A percentile compares a stretch with the other conserved stretches of the same genome.
These are phyloP conservation scores for Pilatotrama ljubarskyi DNA, from an alignment of 768 basidiomycete genomes.

Conservation along the genomic window DNA sequence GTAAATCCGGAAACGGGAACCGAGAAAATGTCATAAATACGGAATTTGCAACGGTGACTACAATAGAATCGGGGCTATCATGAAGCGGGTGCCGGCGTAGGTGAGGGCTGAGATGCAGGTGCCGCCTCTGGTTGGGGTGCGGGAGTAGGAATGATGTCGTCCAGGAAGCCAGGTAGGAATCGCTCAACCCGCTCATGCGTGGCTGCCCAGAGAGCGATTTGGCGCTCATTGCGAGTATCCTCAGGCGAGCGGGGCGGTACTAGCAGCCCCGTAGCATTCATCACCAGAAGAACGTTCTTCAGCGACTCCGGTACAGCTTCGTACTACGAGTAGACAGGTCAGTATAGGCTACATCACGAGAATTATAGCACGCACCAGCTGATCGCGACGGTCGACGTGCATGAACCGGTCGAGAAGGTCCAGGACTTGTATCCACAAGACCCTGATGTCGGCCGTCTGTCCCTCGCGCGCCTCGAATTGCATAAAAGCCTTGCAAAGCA, in stretches of 20 bases:
- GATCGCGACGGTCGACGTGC: constrained; percentile 81
- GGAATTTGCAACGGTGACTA: constrained; percentile 10
- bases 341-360: neutral
- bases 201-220: constrained; percentile 76
- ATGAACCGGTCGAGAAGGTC: constrained; percentile 89
- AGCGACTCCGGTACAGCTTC: constrained; percentile 96
- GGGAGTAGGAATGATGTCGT: constrained; percentile 59
- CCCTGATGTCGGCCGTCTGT: constrained; percentile 60
- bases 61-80: neutral
- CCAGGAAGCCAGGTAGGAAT: constrained; percentile 89
- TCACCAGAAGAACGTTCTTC: constrained; percentile 94
- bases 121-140: constrained; percentile 18
- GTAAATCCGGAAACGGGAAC: neutral
- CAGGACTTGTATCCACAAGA: constrained; percentile 87
- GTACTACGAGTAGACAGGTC: constrained; percentile 50
- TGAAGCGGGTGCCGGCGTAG: neutral
- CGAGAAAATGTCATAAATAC: constrained; percentile 12
- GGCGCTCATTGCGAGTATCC: constrained; percentile 57
- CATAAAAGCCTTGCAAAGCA: constrained; percentile 95
- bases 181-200: constrained; percentile 87
- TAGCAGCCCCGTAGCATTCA: constrained; percentile 87
- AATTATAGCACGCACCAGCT: constrained; percentile 60
- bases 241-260: constrained; percentile 55
- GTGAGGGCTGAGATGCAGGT: neutral
- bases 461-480: constrained; percentile 82